A percentile compares a stretch with the other conserved stretches of the same genome.
Evolutionary conservation across 73 alveolate genomes (phyloP).

Genomic region (Paramecium octaurelia): DNA sequence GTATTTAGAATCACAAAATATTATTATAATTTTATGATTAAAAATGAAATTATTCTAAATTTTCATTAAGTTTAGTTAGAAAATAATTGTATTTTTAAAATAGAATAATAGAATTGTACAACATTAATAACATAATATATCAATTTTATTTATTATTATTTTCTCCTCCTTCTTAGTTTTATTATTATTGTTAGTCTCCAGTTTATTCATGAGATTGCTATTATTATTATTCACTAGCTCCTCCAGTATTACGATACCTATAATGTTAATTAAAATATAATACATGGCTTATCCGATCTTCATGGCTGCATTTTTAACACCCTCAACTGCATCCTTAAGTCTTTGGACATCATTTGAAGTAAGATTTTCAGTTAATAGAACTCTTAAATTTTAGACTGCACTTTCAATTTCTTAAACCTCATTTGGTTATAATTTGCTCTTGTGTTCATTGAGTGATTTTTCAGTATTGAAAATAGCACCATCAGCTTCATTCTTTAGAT

Average conservation of each 20-base stretch:
- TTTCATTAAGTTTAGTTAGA: no score
- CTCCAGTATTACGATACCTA: slow-evolving; percentile 53
- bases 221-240: slow-evolving; percentile 22
- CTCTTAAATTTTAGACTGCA: slow-evolving; percentile 64
- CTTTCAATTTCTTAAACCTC: slow-evolving; percentile 63
- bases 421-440: slow-evolving; percentile 72
- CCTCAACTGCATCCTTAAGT: slow-evolving; percentile 75
- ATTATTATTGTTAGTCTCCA: neutral
- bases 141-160: slow-evolving; percentile 25
- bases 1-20: no score
- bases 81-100: neutral
- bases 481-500: slow-evolving; percentile 88
- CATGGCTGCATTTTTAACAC: slow-evolving; percentile 81
- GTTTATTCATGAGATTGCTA: neutral
- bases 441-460: slow-evolving; percentile 80
- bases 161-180: slow-evolving; percentile 17
- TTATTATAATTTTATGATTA: neutral
- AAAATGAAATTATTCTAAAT: neutral
- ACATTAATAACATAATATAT: neutral
- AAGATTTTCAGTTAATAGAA: slow-evolving; percentile 70
- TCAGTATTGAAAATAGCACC: slow-evolving; percentile 80
- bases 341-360: slow-evolving; percentile 71
- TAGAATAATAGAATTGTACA: neutral
- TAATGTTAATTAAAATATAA: neutral
- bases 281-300: slow-evolving; percentile 86